Base-by-base conservation (phyloP, 495 filamentous ascomycete genomes). In the Neurospora hispaniola region DNA sequence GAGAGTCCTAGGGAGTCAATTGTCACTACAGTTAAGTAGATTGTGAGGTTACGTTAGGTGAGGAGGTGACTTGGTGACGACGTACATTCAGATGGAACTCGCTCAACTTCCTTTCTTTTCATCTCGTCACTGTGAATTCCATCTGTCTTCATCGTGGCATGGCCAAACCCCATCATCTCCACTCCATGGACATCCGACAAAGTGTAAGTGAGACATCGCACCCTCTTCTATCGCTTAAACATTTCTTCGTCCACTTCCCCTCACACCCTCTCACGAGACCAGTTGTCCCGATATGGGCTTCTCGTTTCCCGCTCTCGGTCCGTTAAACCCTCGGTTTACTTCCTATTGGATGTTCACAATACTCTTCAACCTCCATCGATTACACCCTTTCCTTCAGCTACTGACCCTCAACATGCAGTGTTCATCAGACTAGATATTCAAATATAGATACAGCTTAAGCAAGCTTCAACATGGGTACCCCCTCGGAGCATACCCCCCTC, bases 401-500 rank as follows among this genome's bases (percentile, higher is more conserved):
- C 54, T 66, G 14, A 66, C 23, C 8, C 0, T 31, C 11, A 16
- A 62, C 11, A 16, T 54, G 46, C 54, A 62, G 54, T 62, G 54
- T 31, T 62, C 23, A 62, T 31, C 23, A 16, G 12, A 31, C 23
- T 31, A 62, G 35, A 38, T 38, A 38, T 38, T 31, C 23, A 23
- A 31, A 6, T 7, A 66, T 66, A 66, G 27, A 27, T 18, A 31
- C 27, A 35, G 27, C 8, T 38, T 31, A 4, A 66, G 3, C 27
- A 38, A 66, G 2, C 54, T 66, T 38, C 3, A 66, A 66, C 14
- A 66, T 66, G 54, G 54, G 54, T 35, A 38, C 54, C 54, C 80
- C 84, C 43, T 83, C 81, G 42, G 91, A 93, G 75, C 79, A 79
- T 23, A 90, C 89, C 20, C 91, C 90, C 39, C 83, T 93, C 75